Percentiles rank a stretch among this genome's conserved stretches.
Evolutionary conservation across 352 stramenopile genomes (phyloP).

Genomic region (Phytophthora kernoviae): DNA sequence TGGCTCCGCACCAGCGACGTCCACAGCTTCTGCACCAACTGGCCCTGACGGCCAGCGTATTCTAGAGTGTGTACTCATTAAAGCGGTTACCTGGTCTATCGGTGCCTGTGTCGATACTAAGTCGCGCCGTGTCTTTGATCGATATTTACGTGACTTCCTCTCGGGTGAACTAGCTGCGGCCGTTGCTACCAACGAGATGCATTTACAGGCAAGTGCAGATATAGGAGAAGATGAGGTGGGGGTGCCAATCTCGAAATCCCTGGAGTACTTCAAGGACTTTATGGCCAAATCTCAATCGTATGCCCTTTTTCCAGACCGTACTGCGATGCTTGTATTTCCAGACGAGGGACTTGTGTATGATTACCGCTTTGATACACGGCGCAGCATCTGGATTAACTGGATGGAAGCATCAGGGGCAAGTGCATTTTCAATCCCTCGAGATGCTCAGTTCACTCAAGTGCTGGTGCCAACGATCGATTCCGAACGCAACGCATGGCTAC

Average conservation of each 20-base stretch:
- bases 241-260: conserved; percentile 29
- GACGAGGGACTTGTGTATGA: conserved; percentile 89
- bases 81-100: conserved; percentile 91
- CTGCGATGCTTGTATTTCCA: conserved; percentile 48
- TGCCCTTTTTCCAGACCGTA: conserved; percentile 33
- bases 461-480: conserved; percentile 94
- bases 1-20: conserved; percentile 30
- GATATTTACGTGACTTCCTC: conserved; percentile 81
- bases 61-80: conserved; percentile 89
- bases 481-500: conserved; percentile 90
- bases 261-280: conserved; percentile 83
- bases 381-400: conserved; percentile 81
- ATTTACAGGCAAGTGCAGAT: conserved; percentile 7
- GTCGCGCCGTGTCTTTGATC: conserved; percentile 83
- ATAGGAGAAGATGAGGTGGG: conserved; percentile 31
- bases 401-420: conserved; percentile 50
- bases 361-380: conserved; percentile 90
- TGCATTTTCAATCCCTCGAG: conserved; percentile 64
- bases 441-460: conserved; percentile 88
- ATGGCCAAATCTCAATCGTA: conserved; percentile 85
- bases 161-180: conserved; percentile 35
- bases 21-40: conserved; percentile 31
- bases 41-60: conserved; percentile 73
- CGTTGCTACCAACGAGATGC: conserved; percentile 15
- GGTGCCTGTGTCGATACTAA: conserved; percentile 90